Evolutionary conservation across 371 early-diverging fungal species (phyloP).

Genomic region (Rhizopus arrhizus): DNA sequence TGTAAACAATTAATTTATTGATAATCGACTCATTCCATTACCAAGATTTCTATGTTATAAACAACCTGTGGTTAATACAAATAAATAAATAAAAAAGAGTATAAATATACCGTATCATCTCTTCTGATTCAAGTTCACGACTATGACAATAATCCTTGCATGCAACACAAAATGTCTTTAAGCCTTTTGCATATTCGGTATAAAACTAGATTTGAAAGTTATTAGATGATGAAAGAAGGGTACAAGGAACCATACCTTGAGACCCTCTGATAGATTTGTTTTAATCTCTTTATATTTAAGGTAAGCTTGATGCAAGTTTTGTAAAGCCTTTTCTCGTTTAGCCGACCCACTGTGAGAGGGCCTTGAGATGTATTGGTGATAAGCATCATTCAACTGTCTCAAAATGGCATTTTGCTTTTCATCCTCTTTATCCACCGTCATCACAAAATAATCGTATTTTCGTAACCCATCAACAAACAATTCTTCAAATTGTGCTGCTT

Average conservation of each 20-base stretch:
- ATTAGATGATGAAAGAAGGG: neutral
- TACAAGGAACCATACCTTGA: constrained; percentile 37
- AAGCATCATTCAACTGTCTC: constrained; percentile 60
- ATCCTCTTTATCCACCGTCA: constrained; percentile 60
- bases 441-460: constrained; percentile 69
- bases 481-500: constrained; percentile 81
- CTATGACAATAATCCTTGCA: constrained; percentile 72
- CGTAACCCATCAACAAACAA: constrained; percentile 69
- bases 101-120: constrained; percentile 23
- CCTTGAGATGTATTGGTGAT: constrained; percentile 63
- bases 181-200: constrained; percentile 61
- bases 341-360: constrained; percentile 44
- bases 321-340: constrained; percentile 68
- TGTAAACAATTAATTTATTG: too few species aligned
- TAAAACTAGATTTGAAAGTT: constrained; percentile 59
- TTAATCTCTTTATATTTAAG: constrained; percentile 68
- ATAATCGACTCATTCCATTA: neutral
- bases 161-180: constrained; percentile 58
- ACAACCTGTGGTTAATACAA: too few species aligned
- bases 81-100: neutral
- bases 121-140: constrained; percentile 63
- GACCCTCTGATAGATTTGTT: constrained; percentile 70
- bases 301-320: constrained; percentile 70
- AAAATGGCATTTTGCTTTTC: constrained; percentile 63
- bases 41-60: neutral